phyloP scores from a whole-genome alignment of 2,329 filamentous ascomycete genomes.

The Paraphaeosphaeria minitans region DNA sequence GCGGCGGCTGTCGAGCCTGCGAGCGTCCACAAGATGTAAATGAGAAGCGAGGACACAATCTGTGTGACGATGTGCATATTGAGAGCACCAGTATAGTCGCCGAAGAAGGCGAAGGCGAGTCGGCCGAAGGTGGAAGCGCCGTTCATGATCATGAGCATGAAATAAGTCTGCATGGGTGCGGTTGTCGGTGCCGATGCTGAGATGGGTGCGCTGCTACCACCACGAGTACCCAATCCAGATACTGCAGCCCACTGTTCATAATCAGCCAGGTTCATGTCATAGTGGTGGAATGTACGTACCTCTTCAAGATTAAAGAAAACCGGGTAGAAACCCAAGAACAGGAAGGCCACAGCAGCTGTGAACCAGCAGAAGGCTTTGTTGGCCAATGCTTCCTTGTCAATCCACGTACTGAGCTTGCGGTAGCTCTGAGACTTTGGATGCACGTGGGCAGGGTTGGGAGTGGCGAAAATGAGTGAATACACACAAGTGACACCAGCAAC shows the following conservation, averaged over 20 bases:
- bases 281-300: conserved; percentile 28
- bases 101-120: conserved; percentile 51
- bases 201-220: conserved; percentile 21
- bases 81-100: conserved; percentile 52
- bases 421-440: conserved; percentile 49
- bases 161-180: conserved; percentile 53
- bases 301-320: conserved; percentile 61
- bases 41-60: conserved; percentile 49
- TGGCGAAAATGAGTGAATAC: conserved; percentile 50
- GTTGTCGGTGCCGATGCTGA: conserved; percentile 21
- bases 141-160: conserved; percentile 58
- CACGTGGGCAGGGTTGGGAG: conserved; percentile 50
- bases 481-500: conserved; percentile 50
- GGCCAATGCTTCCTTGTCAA: conserved; percentile 52
- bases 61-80: conserved; percentile 54
- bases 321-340: conserved; percentile 59
- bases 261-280: conserved; percentile 18
- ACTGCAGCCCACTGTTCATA: conserved; percentile 51
- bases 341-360: conserved; percentile 51
- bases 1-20: conserved; percentile 45
- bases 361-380: conserved; percentile 53
- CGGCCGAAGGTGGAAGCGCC: conserved; percentile 55
- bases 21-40: conserved; percentile 52
- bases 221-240: conserved; percentile 49
- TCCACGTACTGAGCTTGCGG: conserved; percentile 46